Evolutionary conservation across 192 early-diverging fungal genomes (phyloP), one percentile per base, ranked within the genome.

Genomic region (Fimicolochytrium jonesii): DNA sequence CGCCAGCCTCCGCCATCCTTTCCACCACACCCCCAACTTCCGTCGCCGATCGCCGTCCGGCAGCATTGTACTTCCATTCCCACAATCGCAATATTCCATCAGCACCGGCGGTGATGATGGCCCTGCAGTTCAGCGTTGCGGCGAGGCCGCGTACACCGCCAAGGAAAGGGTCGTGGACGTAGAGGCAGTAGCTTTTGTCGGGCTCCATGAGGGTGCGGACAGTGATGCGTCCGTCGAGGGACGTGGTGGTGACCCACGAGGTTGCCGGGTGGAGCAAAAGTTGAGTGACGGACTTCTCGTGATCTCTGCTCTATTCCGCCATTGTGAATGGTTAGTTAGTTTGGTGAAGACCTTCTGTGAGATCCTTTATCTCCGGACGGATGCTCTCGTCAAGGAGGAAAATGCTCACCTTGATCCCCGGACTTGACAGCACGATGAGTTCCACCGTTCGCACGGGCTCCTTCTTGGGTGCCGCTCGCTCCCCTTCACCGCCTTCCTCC

Each of bases 191-290:
- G 23, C 59, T 26, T 35, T 77, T 78, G 37, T 77, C 79, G 18
- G 79, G 77, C 26, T 84, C 79, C 22, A 79, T 10, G 29, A 84
- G 66, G 15, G 73, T 74, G 10, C 79, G 67, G 10, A 77, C 56
- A 6, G 69, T 73, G 6, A 82, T 50, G 30, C 29, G 52, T 1
- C 82, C 82, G 47, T 84, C 77, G 4, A 69, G 48, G 6, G 67
- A 57, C 37, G 48, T 64, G 20, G 79, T 71, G 47, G 76, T 46
- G 18, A 82, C 50, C 74, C 76, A 82, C 43, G 77, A 75, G 6
- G 70, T 31, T 7, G 69, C 63, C 13, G 61, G 18, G 13, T 60
- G 62, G 0, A 75, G 58, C 25, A 23, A 7, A 25, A 77, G 26
- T 23, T 50, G 42, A 4, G 45, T 50, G 39, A 18, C 28, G 5